Percentiles rank a stretch among this genome's conserved stretches.
Evolutionary conservation across 2,329 filamentous ascomycete species (phyloP).

Genomic region (Cyphellophora attinorum): DNA sequence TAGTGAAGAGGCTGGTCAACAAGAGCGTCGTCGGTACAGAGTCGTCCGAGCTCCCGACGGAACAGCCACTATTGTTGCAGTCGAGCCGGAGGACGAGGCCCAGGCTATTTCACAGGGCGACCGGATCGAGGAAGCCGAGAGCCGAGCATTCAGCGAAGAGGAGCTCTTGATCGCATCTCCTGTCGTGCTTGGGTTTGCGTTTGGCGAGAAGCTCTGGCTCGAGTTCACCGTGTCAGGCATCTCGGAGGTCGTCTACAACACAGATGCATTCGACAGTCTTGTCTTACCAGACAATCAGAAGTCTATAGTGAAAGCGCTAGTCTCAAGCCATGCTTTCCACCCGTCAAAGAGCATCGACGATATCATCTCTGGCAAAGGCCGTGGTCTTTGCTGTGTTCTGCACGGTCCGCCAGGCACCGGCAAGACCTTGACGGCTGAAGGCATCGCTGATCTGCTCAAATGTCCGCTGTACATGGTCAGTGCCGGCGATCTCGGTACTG

Average conservation of each 20-base stretch:
- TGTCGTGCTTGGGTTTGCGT: constrained; percentile 77
- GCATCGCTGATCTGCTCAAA: constrained; percentile 72
- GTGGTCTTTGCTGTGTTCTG: constrained; percentile 71
- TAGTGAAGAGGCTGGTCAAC: constrained; percentile 19
- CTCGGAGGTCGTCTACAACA: constrained; percentile 75
- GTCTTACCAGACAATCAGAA: constrained; percentile 59
- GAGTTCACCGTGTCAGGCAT: constrained; percentile 76
- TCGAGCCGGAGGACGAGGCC: constrained; percentile 47
- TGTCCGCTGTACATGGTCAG: constrained; percentile 77
- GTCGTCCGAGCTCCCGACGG: constrained; percentile 46
- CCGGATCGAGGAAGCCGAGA: constrained; percentile 31
- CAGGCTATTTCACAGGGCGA: constrained; percentile 42
- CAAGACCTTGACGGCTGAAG: constrained; percentile 80
- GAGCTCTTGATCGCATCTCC: constrained; percentile 77
- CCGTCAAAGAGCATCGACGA: constrained; percentile 74
- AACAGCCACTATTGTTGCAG: constrained; percentile 40
- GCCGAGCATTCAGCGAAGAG: constrained; percentile 63
- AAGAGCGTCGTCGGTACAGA: constrained; percentile 42
- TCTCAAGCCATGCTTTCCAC: constrained; percentile 75
- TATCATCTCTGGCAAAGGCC: constrained; percentile 74
- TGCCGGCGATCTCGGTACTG: constrained; percentile 72
- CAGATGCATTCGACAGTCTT: constrained; percentile 69
- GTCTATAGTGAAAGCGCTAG: constrained; percentile 66
- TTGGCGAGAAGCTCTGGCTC: constrained; percentile 82
- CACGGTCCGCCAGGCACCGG: constrained; percentile 81